Evolutionary conservation across 1,139 yeast genomes (phyloP).

Genomic region (Suhomyces choctaworum): DNA sequence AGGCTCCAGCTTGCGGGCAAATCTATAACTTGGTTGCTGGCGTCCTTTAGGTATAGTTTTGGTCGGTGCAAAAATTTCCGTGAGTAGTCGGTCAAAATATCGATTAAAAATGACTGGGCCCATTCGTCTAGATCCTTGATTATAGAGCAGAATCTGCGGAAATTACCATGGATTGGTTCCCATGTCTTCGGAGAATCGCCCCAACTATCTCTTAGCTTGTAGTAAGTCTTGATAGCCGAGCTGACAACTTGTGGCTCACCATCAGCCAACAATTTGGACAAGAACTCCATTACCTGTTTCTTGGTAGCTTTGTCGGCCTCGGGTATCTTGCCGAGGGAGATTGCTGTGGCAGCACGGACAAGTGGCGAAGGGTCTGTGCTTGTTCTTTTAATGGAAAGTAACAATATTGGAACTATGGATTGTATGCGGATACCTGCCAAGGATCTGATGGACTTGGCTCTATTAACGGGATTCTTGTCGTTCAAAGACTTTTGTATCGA

Average conservation of each 20-base stretch:
- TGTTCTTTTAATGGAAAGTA: constrained; percentile 70
- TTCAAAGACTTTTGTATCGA: constrained; percentile 82
- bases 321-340: constrained; percentile 69
- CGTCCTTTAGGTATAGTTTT: constrained; percentile 27
- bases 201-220: constrained; percentile 37
- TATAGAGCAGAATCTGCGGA: constrained; percentile 57
- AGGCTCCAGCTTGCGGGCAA: constrained; percentile 39
- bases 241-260: constrained; percentile 66
- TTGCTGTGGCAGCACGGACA: constrained; percentile 80
- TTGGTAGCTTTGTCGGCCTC: constrained; percentile 33
- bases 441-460: constrained; percentile 77
- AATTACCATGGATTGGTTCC: constrained; percentile 71
- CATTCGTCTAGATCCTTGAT: constrained; percentile 68
- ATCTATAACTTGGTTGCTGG: constrained; percentile 28
- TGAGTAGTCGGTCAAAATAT: constrained; percentile 65
- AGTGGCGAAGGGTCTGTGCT: constrained; percentile 70
- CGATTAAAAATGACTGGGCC: constrained; percentile 65
- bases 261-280: constrained; percentile 63
- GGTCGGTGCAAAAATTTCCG: constrained; percentile 62
- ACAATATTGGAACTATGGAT: constrained; percentile 76
- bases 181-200: constrained; percentile 43
- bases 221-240: constrained; percentile 61
- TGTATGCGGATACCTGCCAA: constrained; percentile 79
- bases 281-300: constrained; percentile 46
- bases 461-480: constrained; percentile 64